Conservation (phyloP, 129 eudicot genomes). For the Chrysanthemum lavandulifolium region DNA sequence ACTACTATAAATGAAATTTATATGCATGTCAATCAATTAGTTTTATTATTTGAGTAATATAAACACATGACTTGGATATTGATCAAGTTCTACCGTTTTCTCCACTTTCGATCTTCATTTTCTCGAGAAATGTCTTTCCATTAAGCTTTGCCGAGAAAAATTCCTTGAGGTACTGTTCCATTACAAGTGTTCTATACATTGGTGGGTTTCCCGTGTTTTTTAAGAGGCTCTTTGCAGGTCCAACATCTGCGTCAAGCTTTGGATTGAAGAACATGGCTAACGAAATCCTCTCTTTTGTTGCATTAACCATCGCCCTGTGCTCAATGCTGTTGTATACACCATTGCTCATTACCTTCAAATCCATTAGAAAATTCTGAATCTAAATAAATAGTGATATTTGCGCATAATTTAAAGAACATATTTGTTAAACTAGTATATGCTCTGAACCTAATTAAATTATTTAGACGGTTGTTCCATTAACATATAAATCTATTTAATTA, state of each 20-base stretch:
- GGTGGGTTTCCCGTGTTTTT: conserved; percentile 27
- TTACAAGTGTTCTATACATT: conserved; percentile 28
- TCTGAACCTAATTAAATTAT: no score
- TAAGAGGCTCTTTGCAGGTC: conserved; percentile 35
- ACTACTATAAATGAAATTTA: background rate
- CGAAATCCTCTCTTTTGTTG: conserved; percentile 31
- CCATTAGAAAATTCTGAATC: background rate
- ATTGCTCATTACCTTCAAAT: conserved; percentile 42
- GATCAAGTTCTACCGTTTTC: conserved; percentile 10
- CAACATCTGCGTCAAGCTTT: conserved; percentile 39
- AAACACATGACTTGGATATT: background rate
- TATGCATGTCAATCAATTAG: background rate
- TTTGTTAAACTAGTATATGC: no score
- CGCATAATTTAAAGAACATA: no score
- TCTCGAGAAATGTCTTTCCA: conserved; percentile 41
- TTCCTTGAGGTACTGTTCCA: conserved; percentile 39
- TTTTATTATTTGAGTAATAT: conserved; percentile 1
- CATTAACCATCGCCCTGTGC: conserved; percentile 41
- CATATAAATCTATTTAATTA: no score
- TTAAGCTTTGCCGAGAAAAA: conserved; percentile 43
- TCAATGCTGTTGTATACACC: conserved; percentile 42
- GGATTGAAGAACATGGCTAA: conserved; percentile 46
- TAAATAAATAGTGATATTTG: no score
- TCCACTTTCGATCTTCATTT: conserved; percentile 27
- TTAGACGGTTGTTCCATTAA: no score